Evolutionary conservation across 805 yeast species (phyloP).

Genomic region (Ogataea naganishii): DNA sequence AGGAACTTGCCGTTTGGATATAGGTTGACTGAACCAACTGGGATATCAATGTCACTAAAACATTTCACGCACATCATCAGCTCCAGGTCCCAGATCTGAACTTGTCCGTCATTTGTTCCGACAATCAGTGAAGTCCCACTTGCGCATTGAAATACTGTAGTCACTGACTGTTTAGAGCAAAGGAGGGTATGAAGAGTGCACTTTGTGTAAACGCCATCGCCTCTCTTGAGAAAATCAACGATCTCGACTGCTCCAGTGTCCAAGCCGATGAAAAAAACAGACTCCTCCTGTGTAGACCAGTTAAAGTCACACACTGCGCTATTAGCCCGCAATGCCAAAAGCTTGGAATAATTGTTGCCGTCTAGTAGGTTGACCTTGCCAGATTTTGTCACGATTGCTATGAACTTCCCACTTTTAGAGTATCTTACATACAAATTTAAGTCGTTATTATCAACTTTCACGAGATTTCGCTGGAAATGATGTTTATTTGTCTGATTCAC

Average conservation of each 20-base stretch:
- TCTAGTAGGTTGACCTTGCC: slow-evolving; percentile 22
- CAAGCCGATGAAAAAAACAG: slow-evolving; percentile 26
- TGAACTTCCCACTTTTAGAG: slow-evolving; percentile 30
- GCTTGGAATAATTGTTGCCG: slow-evolving; percentile 21
- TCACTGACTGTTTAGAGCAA: slow-evolving; percentile 29
- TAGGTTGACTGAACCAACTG: slow-evolving; percentile 27
- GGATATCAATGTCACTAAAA: slow-evolving; percentile 31
- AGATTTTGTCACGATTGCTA: slow-evolving; percentile 29
- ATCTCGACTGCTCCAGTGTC: slow-evolving; percentile 29
- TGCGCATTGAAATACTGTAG: slow-evolving; percentile 29
- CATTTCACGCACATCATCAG: slow-evolving; percentile 25
- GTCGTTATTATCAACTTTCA: slow-evolving; percentile 9
- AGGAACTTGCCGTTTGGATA: slow-evolving; percentile 30
- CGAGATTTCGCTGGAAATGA: slow-evolving; percentile 6
- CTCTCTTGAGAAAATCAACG: slow-evolving; percentile 5
- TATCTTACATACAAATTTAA: slow-evolving; percentile 20
- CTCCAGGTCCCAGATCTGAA: slow-evolving; percentile 30
- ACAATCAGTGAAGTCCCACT: slow-evolving; percentile 29
- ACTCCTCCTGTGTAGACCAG: slow-evolving; percentile 24
- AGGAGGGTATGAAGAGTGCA: too few species aligned
- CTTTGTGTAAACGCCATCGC: slow-evolving; percentile 15
- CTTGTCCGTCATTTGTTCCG: slow-evolving; percentile 39
- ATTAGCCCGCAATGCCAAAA: slow-evolving; percentile 10
- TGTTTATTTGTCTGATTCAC: slow-evolving; percentile 21
- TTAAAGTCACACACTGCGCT: slow-evolving; percentile 27